phyloP scores from a whole-genome alignment of 441 rosid genomes.

The Pelargonium fulgidum region DNA sequence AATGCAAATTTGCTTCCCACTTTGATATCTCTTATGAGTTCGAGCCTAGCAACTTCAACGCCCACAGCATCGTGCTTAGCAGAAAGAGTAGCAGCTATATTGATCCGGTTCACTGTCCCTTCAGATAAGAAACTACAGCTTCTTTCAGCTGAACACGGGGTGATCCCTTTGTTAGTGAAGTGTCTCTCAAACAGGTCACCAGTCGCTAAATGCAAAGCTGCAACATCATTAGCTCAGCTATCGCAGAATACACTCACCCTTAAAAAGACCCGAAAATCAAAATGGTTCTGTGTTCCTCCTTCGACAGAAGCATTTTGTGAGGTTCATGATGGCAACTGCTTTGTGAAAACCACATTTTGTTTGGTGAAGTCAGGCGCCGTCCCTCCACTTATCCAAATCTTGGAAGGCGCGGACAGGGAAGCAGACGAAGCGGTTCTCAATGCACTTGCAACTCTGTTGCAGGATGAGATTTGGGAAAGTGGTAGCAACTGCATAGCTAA shows the following conservation, averaged over 20 bases:
- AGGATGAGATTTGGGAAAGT: constrained; percentile 49
- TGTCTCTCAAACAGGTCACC: constrained; percentile 38
- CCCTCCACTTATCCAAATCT: constrained; percentile 34
- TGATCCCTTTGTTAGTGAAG: constrained; percentile 51
- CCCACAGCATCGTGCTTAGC: constrained; percentile 21
- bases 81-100: constrained; percentile 42
- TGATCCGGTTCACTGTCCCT: constrained; percentile 48
- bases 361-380: constrained; percentile 55
- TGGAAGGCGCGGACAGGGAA: constrained; percentile 46
- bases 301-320: constrained; percentile 39
- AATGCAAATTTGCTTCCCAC: constrained; percentile 37
- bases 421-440: constrained; percentile 49
- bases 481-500: constrained; percentile 46
- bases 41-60: constrained; percentile 20
- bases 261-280: constrained; percentile 31
- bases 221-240: constrained; percentile 49
- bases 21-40: constrained; percentile 32
- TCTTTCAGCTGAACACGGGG: constrained; percentile 45
- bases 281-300: constrained; percentile 43
- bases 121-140: constrained; percentile 57
- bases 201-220: constrained; percentile 44
- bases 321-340: constrained; percentile 50
- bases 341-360: constrained; percentile 48
- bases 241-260: constrained; percentile 50
- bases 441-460: constrained; percentile 46